Evolutionary conservation across 1,284 basidiomycete genomes (phyloP).

Genomic region (Ganoderma multipileum): DNA sequence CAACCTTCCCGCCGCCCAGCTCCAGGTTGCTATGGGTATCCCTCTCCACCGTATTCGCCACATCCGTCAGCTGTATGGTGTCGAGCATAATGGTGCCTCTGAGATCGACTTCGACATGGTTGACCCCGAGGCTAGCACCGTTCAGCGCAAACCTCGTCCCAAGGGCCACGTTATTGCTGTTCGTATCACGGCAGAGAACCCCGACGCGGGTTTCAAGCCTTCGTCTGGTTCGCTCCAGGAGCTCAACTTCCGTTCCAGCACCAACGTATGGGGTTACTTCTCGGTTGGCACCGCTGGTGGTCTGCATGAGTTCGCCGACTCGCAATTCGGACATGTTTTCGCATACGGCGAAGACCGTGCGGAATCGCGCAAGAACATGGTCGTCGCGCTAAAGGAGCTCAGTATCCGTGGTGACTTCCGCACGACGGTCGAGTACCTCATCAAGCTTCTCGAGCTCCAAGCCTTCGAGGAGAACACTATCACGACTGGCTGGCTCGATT

Average conservation of each 20-base stretch:
- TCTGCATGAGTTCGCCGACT: slow-evolving; percentile 98
- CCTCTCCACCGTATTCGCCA: slow-evolving; percentile 96
- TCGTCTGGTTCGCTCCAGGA: slow-evolving; percentile 97
- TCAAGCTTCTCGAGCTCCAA: slow-evolving; percentile 96
- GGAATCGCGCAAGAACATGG: slow-evolving; percentile 99
- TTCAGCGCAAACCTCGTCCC: slow-evolving; percentile 94
- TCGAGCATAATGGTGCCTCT: slow-evolving; percentile 85
- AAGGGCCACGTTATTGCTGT: slow-evolving; percentile 99
- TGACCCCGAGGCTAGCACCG: slow-evolving; percentile 85
- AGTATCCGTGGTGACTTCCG: slow-evolving; percentile 99
- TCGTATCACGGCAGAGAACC: slow-evolving; percentile 99
- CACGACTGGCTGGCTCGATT: slow-evolving; percentile 99
- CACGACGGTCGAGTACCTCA: slow-evolving; percentile 98
- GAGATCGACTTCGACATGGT: slow-evolving; percentile 98
- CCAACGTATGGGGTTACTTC: slow-evolving; percentile 99
- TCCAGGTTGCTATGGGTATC: slow-evolving; percentile 98
- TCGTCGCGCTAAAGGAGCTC: slow-evolving; percentile 97
- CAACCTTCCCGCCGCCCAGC: slow-evolving; percentile 96
- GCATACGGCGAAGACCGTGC: slow-evolving; percentile 97
- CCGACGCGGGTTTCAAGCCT: slow-evolving; percentile 99
- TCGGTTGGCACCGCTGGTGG: slow-evolving; percentile 96
- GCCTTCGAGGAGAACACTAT: slow-evolving; percentile 98
- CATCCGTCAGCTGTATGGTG: slow-evolving; percentile 96
- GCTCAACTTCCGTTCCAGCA: slow-evolving; percentile 99
- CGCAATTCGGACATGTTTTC: slow-evolving; percentile 99